Base-by-base conservation (phyloP, 176 grass and related monocot species). In the Hsuehochloa calcarea region DNA sequence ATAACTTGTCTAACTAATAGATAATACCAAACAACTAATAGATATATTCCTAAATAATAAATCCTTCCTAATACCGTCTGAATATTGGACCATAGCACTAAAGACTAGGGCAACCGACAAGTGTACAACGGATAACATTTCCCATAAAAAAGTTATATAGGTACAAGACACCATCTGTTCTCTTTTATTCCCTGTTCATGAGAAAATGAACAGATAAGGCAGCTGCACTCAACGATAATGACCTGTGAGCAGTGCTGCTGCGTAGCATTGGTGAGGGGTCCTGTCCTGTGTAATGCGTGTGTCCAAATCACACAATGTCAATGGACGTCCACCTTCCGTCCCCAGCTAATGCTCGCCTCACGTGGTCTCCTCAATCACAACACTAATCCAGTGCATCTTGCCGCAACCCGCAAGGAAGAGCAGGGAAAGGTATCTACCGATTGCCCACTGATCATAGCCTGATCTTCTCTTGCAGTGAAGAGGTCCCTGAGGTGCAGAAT, bases 401-500 rank as follows among this genome's bases (percentile, higher is more conserved):
- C 60, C 5, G 26, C 58, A 23, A 19, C 39, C 49, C 6, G 50
- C 69, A 72, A 77, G 35, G 13, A 14, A 82, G 20, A 72, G 54
- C 58, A 55, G 23, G 58, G 11, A 5, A 74, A 38, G 31, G 70
- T 45, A 26, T 47, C 49, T 22, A 46, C 20, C 20, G 14, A 49
- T 12, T 55, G 62, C 29, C 34, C 82, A 54, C 10, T 65, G 72
- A 65, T 15, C 19, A 10, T 16, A 39, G 13, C 81, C 27, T 84
- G 43, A 74, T 15, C 10, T 58, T 64, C 71, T 86, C 15, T 59
- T 85, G 72, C 79, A 98, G 96, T 52, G 93, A 84, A 0, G 84
- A 91, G 40, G 74, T 85, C 10, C 79, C 75, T 10, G 83, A 87
- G 65, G 62, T 72, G 62, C 81, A 65, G 14, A 59, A 83, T 51